Base-by-base conservation (phyloP, 768 basidiomycete genomes). In the Auricularia sp. region DNA sequence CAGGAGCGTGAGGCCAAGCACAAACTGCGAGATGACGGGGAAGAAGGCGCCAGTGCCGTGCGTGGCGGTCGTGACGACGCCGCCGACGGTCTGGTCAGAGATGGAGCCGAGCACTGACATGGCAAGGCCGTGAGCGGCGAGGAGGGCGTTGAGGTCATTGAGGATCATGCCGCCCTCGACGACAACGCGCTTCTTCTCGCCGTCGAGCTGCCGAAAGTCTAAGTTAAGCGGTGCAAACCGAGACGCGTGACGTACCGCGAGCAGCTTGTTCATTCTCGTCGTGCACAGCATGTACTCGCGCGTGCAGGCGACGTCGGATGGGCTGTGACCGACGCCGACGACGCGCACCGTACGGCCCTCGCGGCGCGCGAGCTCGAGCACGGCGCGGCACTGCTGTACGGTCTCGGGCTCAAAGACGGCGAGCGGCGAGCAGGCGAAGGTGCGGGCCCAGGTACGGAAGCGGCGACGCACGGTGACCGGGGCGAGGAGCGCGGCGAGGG, bases 41-140 rank as follows among this genome's bases (percentile, higher is more conserved):
- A 83, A 95, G 54, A 76, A 71, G 65, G 89, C 79, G 51, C 97
- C 96, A 12, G 91, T 87, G 62, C 95, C 97, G 79, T 99, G 97
- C 0, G 95, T 95, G 7, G 93, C 93, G 66, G 97, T 99, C 14
- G 93, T 87, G 70, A 98, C 81, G 69, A 94, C 84, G 54, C 97
- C 97, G 34, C 85, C 95, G 67, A 99, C 81, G 3, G 93, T 92
- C 74, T 98, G 96, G 73, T 97, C 94, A 42, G 93, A 96, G 70
- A 99, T 98, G 35, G 93, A 95, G 42, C 97, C 97, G 66, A 98
- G 81, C 75, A 91, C 96, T 71, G 83, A 86, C 84, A 99, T 87
- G 44, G 94, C 95, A 36, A 98, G 83, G 39, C 81, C 80, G 69
- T 87, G 77, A 12, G 77, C 73, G 60, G 80, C 83, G 64, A 98